Conservation (phyloP, 257 asterid genomes). For the Misopates orontium region DNA sequence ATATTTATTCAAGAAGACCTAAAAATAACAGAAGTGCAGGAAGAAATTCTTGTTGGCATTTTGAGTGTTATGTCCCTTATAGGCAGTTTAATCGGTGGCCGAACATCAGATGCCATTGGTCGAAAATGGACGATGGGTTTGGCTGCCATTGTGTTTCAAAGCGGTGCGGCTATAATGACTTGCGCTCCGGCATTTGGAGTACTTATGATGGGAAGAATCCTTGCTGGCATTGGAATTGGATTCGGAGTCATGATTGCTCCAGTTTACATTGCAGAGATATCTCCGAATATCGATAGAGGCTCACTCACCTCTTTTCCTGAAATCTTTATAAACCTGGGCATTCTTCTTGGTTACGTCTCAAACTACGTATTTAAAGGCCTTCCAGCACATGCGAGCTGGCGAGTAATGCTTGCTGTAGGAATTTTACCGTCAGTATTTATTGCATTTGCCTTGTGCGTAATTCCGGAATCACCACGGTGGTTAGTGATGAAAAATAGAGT, state of each 20-base stretch:
- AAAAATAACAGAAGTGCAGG: conserved; percentile 71
- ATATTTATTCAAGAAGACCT: conserved; percentile 76
- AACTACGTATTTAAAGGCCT: conserved; percentile 77
- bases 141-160: conserved; percentile 75
- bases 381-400: conserved; percentile 67
- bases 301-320: conserved; percentile 89
- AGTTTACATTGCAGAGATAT: conserved; percentile 87
- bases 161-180: conserved; percentile 76
- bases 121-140: conserved; percentile 94
- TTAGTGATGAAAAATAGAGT: conserved; percentile 61
- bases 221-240: conserved; percentile 85
- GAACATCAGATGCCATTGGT: conserved; percentile 85
- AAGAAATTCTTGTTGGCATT: conserved; percentile 74
- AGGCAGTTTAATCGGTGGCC: conserved; percentile 81
- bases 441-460: conserved; percentile 63
- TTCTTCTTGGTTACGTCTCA: conserved; percentile 84
- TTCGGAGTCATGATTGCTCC: conserved; percentile 93
- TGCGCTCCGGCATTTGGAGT: conserved; percentile 70
- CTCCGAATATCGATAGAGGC: conserved; percentile 73
- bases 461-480: conserved; percentile 95
- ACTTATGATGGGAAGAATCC: conserved; percentile 69
- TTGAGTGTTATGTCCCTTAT: conserved; percentile 75
- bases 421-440: conserved; percentile 73
- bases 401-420: conserved; percentile 90
- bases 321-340: conserved; percentile 79